Conservation (phyloP, 495 filamentous ascomycete species). For the Extremus antarcticus region DNA sequence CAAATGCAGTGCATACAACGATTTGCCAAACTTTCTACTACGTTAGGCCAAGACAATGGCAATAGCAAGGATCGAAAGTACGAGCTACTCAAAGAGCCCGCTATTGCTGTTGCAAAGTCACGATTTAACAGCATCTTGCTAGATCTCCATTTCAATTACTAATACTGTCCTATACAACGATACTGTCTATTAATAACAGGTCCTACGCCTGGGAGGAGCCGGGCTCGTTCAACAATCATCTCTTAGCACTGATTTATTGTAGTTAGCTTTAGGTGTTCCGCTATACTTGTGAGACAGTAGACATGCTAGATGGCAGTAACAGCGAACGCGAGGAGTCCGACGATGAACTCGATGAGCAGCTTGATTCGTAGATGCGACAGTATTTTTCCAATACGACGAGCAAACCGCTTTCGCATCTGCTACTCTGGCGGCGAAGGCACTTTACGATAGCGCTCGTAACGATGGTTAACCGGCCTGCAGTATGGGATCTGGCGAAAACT, state of each 20-base stretch:
- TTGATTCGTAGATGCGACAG: neutral
- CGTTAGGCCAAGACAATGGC: neutral
- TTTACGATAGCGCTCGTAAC: neutral
- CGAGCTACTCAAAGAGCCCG: neutral
- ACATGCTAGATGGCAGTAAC: neutral
- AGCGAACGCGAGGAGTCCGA: neutral
- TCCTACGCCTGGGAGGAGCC: neutral
- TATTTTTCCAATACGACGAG: neutral
- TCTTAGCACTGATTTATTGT: neutral
- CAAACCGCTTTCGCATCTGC: neutral
- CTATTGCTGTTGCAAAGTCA: neutral
- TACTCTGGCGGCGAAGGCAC: neutral
- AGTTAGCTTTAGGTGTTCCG: neutral
- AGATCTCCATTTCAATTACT: neutral
- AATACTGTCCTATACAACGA: neutral
- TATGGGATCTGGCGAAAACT: neutral
- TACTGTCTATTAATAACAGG: neutral
- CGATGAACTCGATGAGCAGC: neutral
- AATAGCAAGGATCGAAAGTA: neutral
- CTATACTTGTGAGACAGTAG: neutral
- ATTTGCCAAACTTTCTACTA: neutral
- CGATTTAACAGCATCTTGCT: neutral
- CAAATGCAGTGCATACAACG: neutral
- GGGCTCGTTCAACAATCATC: neutral
- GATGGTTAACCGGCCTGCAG: neutral